These are phyloP conservation scores for Talaromyces sp. DNA, from an alignment of 2,329 filamentous ascomycete genomes.

Conservation along the genomic window DNA sequence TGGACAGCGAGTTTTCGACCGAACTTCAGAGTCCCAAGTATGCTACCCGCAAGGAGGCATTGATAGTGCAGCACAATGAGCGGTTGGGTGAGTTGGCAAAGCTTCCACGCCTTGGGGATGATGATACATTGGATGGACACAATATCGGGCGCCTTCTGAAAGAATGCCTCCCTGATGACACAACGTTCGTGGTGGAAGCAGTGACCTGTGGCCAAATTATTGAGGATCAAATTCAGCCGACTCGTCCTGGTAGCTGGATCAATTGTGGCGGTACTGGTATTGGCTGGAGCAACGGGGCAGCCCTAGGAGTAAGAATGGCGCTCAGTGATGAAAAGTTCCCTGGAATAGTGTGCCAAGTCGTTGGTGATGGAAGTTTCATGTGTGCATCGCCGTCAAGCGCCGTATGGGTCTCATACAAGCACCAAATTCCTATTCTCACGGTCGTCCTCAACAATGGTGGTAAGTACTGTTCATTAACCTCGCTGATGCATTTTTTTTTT, in stretches of 20 bases:
- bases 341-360: slow-evolving; percentile 7
- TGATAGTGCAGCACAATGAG: neutral
- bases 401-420: slow-evolving; percentile 1
- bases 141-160: slow-evolving; percentile 4
- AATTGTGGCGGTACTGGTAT: slow-evolving; percentile 3
- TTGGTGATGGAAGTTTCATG: slow-evolving; percentile 11
- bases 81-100: neutral
- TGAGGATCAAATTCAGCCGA: slow-evolving; percentile 4
- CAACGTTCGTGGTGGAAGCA: slow-evolving; percentile 7
- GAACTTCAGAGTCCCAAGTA: slow-evolving; percentile 1
- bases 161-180: slow-evolving; percentile 4
- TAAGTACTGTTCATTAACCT: neutral
- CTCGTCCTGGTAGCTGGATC: slow-evolving; percentile 1
- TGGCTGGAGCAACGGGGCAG: slow-evolving; percentile 5
- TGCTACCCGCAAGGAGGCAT: neutral
- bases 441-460: slow-evolving; percentile 8
- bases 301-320: slow-evolving; percentile 2
- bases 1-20: slow-evolving; percentile 38
- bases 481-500: neutral
- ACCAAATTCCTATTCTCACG: slow-evolving; percentile 9
- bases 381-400: slow-evolving; percentile 3
- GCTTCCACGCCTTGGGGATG: slow-evolving; percentile 1
- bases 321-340: slow-evolving; percentile 1
- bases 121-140: neutral
- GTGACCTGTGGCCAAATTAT: slow-evolving; percentile 1